phyloP scores from a whole-genome alignment of 2,329 filamentous ascomycete genomes.

The Aspergillus flavus region DNA sequence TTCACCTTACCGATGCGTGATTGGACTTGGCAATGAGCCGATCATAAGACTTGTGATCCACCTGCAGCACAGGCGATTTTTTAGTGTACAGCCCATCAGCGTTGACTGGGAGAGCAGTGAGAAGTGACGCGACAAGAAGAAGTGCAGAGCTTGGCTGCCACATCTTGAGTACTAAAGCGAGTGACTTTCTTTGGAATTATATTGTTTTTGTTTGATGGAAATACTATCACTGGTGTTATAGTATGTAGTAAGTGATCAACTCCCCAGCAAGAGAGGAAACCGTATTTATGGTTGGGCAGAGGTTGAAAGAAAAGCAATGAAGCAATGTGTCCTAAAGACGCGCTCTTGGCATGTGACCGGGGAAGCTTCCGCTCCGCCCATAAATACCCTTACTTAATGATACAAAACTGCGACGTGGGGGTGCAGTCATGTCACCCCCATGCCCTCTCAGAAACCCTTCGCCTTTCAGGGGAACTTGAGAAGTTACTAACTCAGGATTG shows the following conservation, averaged over 20 bases:
- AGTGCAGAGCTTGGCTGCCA: constrained; percentile 44
- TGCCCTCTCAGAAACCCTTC: not conserved
- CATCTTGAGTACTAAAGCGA: constrained; percentile 27
- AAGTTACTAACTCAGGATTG: not conserved
- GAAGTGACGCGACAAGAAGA: constrained; percentile 60
- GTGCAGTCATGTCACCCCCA: not conserved
- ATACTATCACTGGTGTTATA: not conserved
- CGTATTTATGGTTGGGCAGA: constrained; percentile 3
- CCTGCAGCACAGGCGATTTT: constrained; percentile 81
- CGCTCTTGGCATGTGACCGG: constrained; percentile 41
- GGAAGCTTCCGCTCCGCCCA: constrained; percentile 8
- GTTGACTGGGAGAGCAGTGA: constrained; percentile 66
- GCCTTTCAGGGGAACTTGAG: not conserved
- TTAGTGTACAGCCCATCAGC: constrained; percentile 80
- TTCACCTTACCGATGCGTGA: constrained; percentile 74
- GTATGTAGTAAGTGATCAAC: not conserved
- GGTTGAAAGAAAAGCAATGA: constrained; percentile 11
- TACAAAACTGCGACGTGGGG: not conserved
- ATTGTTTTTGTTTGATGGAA: not conserved
- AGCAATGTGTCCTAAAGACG: constrained; percentile 43
- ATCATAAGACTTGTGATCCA: constrained; percentile 78
- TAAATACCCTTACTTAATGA: not conserved
- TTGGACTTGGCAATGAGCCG: constrained; percentile 84
- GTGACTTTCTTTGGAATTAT: not conserved
- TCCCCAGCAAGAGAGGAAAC: not conserved